Evolutionary conservation across 306 rosid species (phyloP).

Genomic region (Sicyos edulis): DNA sequence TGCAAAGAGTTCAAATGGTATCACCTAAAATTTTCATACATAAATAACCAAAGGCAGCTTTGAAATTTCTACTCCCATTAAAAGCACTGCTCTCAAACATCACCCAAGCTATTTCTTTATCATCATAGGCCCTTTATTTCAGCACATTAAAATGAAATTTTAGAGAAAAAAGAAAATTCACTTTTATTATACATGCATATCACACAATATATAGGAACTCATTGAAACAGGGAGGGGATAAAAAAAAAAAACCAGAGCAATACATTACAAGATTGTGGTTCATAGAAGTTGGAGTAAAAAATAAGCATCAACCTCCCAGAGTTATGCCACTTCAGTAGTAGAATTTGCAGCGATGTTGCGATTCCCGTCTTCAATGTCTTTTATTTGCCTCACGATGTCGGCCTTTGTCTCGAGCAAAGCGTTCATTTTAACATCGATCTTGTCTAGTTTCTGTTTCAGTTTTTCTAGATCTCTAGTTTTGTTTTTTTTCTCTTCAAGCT

Average conservation of each 20-base stretch:
- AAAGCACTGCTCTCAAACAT: background rate
- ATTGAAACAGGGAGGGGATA: background rate
- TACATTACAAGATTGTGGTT: background rate
- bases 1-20: too few relatives aligned
- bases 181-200: background rate
- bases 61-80: background rate
- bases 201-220: background rate
- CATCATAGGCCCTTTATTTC: background rate
- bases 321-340: background rate
- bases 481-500: slow-evolving; percentile 33
- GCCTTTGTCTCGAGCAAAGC: slow-evolving; percentile 41
- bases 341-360: background rate
- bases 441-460: slow-evolving; percentile 56
- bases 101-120: background rate
- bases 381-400: slow-evolving; percentile 46
- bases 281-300: background rate
- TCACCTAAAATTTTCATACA: too few relatives aligned
- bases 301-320: background rate
- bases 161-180: background rate
- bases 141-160: background rate
- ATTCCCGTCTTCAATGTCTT: slow-evolving; percentile 37
- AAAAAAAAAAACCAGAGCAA: background rate
- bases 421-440: slow-evolving; percentile 42
- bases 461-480: slow-evolving; percentile 38
- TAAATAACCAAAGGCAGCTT: too few relatives aligned